Evolutionary conservation across 345 rosid species (phyloP).

Genomic region (Dimocarpus longan): DNA sequence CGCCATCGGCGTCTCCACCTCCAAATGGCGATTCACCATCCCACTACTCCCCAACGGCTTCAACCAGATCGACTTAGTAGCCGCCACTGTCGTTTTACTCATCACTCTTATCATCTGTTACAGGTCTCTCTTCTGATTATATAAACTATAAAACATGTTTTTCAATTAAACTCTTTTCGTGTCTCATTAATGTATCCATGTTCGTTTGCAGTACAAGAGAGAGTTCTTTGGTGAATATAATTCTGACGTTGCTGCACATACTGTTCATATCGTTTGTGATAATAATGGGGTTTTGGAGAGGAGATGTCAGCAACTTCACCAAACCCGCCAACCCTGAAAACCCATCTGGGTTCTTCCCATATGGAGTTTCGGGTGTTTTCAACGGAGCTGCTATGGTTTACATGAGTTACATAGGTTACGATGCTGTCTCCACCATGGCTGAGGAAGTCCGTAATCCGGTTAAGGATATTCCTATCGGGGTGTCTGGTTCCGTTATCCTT

Average conservation of each 20-base stretch:
- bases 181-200: too few relatives aligned
- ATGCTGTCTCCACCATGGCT: conserved; percentile 94
- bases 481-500: conserved; percentile 75
- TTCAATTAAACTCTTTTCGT: too few relatives aligned
- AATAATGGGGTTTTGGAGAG: conserved; percentile 73
- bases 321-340: conserved; percentile 45
- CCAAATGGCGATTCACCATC: conserved; percentile 64
- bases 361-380: conserved; percentile 74
- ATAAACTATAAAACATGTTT: too few relatives aligned
- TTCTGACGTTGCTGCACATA: conserved; percentile 72
- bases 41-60: conserved; percentile 67
- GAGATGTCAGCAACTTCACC: conserved; percentile 62
- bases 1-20: conserved; percentile 70
- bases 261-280: conserved; percentile 74
- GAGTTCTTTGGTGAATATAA: conserved; percentile 82
- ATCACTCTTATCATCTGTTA: conserved; percentile 72
- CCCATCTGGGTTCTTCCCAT: conserved; percentile 77
- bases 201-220: conserved; percentile 54
- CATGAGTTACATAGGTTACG: conserved; percentile 90
- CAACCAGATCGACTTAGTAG: conserved; percentile 71
- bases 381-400: conserved; percentile 86
- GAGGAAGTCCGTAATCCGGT: conserved; percentile 86
- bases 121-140: conserved; percentile 21
- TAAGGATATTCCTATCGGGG: conserved; percentile 86
- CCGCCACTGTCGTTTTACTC: conserved; percentile 53